Conservation (phyloP, 1,284 basidiomycete genomes). For the Megacollybia platyphylla region DNA sequence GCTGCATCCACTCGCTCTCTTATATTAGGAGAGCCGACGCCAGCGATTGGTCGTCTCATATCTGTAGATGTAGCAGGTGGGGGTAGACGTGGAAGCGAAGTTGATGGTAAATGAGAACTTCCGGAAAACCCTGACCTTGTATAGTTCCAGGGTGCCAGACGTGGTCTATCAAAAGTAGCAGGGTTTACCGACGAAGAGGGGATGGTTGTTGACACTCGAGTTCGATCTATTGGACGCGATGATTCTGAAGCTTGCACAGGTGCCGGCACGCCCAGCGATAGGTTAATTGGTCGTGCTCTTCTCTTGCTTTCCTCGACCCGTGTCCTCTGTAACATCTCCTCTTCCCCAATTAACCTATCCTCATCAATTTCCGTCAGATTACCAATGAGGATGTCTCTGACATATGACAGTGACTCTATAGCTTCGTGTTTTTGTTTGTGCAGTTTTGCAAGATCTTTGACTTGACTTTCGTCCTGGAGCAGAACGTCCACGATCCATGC, state of each 20-base stretch:
- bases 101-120: conserved; percentile 17
- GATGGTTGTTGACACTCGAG: background rate
- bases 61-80: conserved; percentile 33
- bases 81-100: conserved; percentile 21
- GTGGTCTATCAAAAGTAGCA: conserved; percentile 4
- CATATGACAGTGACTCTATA: conserved; percentile 59
- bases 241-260: conserved; percentile 8
- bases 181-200: background rate
- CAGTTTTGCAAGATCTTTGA: conserved; percentile 22
- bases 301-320: conserved; percentile 11
- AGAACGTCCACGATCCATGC: conserved; percentile 61
- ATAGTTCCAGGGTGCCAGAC: conserved; percentile 37
- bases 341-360: conserved; percentile 45
- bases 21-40: background rate
- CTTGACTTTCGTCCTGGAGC: conserved; percentile 38
- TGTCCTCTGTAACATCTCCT: conserved; percentile 22
- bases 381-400: conserved; percentile 57
- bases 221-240: background rate
- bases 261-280: conserved; percentile 6
- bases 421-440: conserved; percentile 49
- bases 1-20: conserved; percentile 4
- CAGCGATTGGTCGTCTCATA: conserved; percentile 12
- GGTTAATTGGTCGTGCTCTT: conserved; percentile 2
- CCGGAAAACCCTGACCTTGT: conserved; percentile 38
- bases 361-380: conserved; percentile 43